phyloP scores from a whole-genome alignment of 2,329 filamentous ascomycete species.

The Coniochaeta prunicola region DNA sequence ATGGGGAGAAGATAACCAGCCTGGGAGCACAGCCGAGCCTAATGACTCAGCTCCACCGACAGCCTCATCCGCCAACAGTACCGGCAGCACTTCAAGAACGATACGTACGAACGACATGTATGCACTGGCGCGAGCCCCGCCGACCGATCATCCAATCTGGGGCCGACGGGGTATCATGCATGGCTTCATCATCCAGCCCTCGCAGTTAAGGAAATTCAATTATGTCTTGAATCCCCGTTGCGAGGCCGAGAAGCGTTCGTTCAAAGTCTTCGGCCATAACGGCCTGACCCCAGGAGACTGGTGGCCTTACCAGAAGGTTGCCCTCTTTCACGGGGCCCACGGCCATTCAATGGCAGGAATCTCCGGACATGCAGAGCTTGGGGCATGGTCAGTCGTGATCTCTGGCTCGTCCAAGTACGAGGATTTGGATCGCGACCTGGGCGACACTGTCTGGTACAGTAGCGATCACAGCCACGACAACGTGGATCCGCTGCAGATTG shows the following conservation, averaged over 20 bases:
- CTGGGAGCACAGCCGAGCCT: neutral
- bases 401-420: slow-evolving; percentile 21
- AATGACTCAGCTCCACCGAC: neutral
- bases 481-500: neutral
- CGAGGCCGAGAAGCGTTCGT: slow-evolving; percentile 2
- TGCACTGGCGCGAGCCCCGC: slow-evolving; percentile 7
- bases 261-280: slow-evolving; percentile 22
- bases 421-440: slow-evolving; percentile 17
- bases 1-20: neutral
- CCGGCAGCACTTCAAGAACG: neutral
- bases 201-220: neutral
- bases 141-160: slow-evolving; percentile 19
- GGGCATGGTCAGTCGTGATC: slow-evolving; percentile 49
- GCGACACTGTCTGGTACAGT: slow-evolving; percentile 15
- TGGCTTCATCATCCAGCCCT: slow-evolving; percentile 12
- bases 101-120: neutral
- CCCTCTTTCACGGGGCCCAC: slow-evolving; percentile 46
- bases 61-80: neutral
- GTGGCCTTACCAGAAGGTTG: slow-evolving; percentile 45
- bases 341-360: slow-evolving; percentile 43
- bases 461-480: slow-evolving; percentile 16
- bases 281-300: slow-evolving; percentile 32
- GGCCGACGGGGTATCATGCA: slow-evolving; percentile 22
- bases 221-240: slow-evolving; percentile 11
- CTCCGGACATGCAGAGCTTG: slow-evolving; percentile 31